A percentile compares a stretch with the other conserved stretches of the same genome.
Evolutionary conservation across 441 rosid genomes (phyloP).

Genomic region (Populus hybrid): DNA sequence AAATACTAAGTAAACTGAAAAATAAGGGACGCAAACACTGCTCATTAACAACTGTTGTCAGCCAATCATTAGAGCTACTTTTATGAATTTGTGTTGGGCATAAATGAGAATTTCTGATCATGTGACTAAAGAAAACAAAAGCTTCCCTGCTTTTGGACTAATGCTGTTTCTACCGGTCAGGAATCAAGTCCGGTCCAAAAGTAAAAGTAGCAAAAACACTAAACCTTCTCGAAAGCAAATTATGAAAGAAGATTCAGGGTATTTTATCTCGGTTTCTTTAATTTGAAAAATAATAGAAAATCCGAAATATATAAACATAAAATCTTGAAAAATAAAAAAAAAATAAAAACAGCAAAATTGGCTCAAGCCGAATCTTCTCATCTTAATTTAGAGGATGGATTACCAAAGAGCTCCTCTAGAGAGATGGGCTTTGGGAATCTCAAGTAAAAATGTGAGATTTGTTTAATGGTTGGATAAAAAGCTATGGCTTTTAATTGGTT

Average conservation of each 20-base stretch:
- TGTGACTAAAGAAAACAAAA: neutral
- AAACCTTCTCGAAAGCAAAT: neutral
- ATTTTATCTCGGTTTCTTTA: no score
- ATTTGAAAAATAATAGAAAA: no score
- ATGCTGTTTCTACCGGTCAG: neutral
- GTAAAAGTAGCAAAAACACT: neutral
- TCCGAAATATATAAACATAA: no score
- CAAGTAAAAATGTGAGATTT: no score
- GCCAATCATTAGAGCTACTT: neutral
- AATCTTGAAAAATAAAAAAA: no score
- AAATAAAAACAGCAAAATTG: no score
- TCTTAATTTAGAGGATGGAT: no score
- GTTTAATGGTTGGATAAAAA: no score
- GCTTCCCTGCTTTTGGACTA: neutral
- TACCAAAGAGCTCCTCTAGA: no score
- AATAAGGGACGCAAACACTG: neutral
- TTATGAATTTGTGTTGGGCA: neutral
- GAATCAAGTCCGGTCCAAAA: neutral
- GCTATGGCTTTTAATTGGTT: no score
- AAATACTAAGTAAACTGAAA: neutral
- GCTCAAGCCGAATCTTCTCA: no score
- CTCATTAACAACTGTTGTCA: neutral
- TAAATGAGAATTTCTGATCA: neutral
- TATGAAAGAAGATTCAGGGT: neutral
- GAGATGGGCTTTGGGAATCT: no score